Conservation (phyloP, 129 eudicot species). For the Lactuca saligna region DNA sequence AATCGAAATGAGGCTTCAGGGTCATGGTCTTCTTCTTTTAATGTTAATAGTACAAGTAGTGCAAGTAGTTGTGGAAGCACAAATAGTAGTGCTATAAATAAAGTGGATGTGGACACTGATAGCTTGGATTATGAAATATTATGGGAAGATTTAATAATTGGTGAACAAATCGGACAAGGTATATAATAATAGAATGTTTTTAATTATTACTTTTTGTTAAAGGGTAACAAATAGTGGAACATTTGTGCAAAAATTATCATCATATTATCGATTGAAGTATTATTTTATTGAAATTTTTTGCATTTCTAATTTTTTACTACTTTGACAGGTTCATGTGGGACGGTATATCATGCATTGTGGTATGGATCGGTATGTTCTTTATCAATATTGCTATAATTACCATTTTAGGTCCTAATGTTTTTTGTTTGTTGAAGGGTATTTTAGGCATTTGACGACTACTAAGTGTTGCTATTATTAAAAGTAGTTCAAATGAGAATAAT, state of each 20-base stretch:
- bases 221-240: not conserved
- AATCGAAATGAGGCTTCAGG: constrained; percentile 74
- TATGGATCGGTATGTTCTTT: constrained; percentile 93
- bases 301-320: constrained; percentile 5
- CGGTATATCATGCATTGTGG: constrained; percentile 97
- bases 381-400: constrained; percentile 3
- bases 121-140: constrained; percentile 82
- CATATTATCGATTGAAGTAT: not conserved
- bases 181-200: constrained; percentile 2
- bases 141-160: constrained; percentile 92
- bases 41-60: constrained; percentile 82
- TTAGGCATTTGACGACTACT: constrained; percentile 12
- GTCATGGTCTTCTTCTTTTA: constrained; percentile 70
- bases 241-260: not conserved
- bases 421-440: constrained; percentile 8
- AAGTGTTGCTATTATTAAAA: constrained; percentile 1
- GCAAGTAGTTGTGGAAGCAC: constrained; percentile 86
- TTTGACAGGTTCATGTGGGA: constrained; percentile 91
- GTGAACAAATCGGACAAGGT: constrained; percentile 99
- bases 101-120: constrained; percentile 67
- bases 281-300: not conserved
- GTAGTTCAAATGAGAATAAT: not conserved
- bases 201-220: not conserved
- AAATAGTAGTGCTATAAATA: constrained; percentile 72
- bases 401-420: constrained; percentile 4